Evolutionary conservation across 23 red algal species (phyloP), one percentile per base, ranked within the genome.

Genomic region (Cyanidiococcus yangmingshanensis): DNA sequence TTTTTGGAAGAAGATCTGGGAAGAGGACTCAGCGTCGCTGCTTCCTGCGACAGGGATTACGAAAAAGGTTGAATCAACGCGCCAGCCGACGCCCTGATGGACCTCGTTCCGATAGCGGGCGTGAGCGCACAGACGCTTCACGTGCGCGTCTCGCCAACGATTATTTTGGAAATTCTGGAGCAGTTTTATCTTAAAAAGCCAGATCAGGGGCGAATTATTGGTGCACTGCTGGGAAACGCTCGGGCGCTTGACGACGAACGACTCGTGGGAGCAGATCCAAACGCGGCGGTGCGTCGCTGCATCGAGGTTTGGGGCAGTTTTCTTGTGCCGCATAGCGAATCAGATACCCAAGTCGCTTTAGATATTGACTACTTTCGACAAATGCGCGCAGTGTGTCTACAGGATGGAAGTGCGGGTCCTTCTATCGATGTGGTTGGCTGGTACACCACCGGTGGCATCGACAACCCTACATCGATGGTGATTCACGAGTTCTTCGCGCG

Each of bases 401-500:
- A 32, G 63, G n/a, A 35, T 35, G 32, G 63, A 12, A 35, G n/a
- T 30, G 27, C n/a, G n/a, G 63, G n/a, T 7, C 63, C 63, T 2
- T 7, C n/a, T 7, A 7, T 71, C n/a, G 63, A 71, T 7, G 27
- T 71, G 12, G 27, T 71, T 29, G 63, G 63, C 32, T 71, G 63
- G 63, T 71, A 71, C 63, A 32, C n/a, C 12, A 71, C 63, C 63
- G 63, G 63, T 29, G 21, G 63, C 16, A 35, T 71, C n/a, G 63
- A 71, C 63, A 25, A 71, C 12, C 21, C 21, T 29, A 71, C 21
- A 7, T 71, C 63, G n/a, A 35, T 35, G 12, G 27, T 71, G 16
- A 71, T 71, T 35, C 63, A 71, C 63, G 63, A 71, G 63, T 71
- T 71, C 32, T 71, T 32, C 27, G 63, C 63, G 27, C 63, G 32